Conservation (phyloP, 352 stramenopile genomes). For the Globisporangium heterothallicum region DNA sequence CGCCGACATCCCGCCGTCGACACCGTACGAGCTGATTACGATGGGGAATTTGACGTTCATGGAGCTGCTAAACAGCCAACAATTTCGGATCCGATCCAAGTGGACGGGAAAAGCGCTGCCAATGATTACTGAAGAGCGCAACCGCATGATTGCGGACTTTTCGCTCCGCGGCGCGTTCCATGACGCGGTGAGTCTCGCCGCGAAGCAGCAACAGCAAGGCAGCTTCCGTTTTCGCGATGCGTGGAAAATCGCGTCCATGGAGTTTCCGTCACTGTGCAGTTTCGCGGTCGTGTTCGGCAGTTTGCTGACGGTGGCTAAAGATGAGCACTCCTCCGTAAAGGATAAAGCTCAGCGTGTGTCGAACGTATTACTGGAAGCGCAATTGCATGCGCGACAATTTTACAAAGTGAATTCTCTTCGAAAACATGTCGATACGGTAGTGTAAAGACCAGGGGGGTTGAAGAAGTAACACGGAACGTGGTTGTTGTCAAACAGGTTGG, state of each 20-base stretch:
- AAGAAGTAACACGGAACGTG: too few species aligned
- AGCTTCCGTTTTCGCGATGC: slow-evolving; percentile 24
- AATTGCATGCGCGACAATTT: slow-evolving; percentile 36
- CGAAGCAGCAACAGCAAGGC: slow-evolving; percentile 33
- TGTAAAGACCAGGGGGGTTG: slow-evolving; percentile 13
- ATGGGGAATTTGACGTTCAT: slow-evolving; percentile 47
- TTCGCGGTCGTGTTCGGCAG: slow-evolving; percentile 38
- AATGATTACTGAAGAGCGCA: slow-evolving; percentile 54
- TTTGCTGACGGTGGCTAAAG: slow-evolving; percentile 23
- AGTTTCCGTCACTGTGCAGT: slow-evolving; percentile 35
- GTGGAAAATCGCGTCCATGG: slow-evolving; percentile 28
- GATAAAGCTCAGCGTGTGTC: slow-evolving; percentile 16
- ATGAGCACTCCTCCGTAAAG: slow-evolving; percentile 17
- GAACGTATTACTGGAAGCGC: slow-evolving; percentile 28
- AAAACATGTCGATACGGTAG: slow-evolving; percentile 32
- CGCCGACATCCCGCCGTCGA: slow-evolving; percentile 39
- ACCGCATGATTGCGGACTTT: slow-evolving; percentile 43
- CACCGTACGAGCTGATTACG: slow-evolving; percentile 46
- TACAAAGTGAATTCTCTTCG: slow-evolving; percentile 25
- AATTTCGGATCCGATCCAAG: slow-evolving; percentile 33
- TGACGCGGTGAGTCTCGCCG: slow-evolving; percentile 26
- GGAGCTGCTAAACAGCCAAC: slow-evolving; percentile 44
- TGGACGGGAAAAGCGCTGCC: slow-evolving; percentile 41
- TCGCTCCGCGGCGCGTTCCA: slow-evolving; percentile 32
- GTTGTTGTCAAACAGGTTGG: too few species aligned